phyloP scores from a whole-genome alignment of 495 filamentous ascomycete genomes.

The Venustampulla echinocandica region DNA sequence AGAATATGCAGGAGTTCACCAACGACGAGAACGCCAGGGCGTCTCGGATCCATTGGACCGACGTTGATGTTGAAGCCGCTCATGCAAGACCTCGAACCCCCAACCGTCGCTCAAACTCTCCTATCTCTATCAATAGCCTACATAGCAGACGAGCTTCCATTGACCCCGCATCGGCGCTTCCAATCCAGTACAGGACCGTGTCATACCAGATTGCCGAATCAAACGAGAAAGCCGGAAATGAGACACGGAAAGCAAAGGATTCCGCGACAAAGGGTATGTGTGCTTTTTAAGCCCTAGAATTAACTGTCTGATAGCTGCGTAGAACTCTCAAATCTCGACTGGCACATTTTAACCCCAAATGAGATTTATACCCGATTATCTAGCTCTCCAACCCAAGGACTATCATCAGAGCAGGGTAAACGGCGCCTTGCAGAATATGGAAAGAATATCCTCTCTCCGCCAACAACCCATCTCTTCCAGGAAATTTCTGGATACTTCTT shows the following conservation, averaged over 20 bases:
- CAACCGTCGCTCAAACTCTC: constrained; percentile 15
- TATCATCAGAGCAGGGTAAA: constrained; percentile 40
- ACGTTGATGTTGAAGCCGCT: constrained; percentile 14
- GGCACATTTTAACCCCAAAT: constrained; percentile 46
- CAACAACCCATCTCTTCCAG: constrained; percentile 44
- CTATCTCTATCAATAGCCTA: constrained; percentile 20
- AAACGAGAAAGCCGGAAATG: constrained; percentile 31
- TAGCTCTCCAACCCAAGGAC: constrained; percentile 38
- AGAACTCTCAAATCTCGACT: constrained; percentile 40
- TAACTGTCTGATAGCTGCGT: background rate
- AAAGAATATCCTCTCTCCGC: constrained; percentile 50
- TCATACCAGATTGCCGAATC: constrained; percentile 46
- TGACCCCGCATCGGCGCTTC: constrained; percentile 40
- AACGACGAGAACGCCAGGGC: too few relatives aligned
- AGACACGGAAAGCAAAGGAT: constrained; percentile 33
- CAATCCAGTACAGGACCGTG: constrained; percentile 45
- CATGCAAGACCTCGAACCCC: background rate
- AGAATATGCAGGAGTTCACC: too few relatives aligned
- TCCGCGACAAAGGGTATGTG: constrained; percentile 33
- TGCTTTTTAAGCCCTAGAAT: background rate
- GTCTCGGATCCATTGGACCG: constrained; percentile 16
- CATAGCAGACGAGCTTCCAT: constrained; percentile 25
- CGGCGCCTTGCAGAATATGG: constrained; percentile 47
- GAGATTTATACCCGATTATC: constrained; percentile 47
- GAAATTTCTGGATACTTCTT: constrained; percentile 62